Conservation (phyloP, 2,329 filamentous ascomycete species). For the Epichloe sibirici region DNA sequence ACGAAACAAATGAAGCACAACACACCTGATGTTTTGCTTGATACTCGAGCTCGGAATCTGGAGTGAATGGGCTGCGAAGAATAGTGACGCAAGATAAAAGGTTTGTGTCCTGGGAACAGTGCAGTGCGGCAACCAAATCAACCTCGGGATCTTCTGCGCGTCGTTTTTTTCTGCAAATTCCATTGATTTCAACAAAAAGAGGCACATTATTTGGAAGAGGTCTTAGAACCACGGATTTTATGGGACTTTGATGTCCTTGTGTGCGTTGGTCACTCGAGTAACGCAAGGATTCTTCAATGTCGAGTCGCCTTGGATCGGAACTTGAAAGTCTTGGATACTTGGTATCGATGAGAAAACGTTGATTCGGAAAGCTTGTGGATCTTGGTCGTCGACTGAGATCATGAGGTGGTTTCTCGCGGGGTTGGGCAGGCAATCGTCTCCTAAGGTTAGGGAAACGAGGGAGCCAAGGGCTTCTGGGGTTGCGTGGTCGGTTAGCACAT, state of each 20-base stretch:
- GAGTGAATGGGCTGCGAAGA: background rate
- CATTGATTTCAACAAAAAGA: constrained; percentile 14
- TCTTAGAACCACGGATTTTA: background rate
- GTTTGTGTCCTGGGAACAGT: constrained; percentile 2
- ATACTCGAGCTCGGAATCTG: constrained; percentile 1
- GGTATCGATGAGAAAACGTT: constrained; percentile 3
- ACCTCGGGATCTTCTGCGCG: constrained; percentile 18
- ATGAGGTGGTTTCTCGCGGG: background rate
- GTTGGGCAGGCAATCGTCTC: background rate
- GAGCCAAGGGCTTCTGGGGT: constrained; percentile 4
- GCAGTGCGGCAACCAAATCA: constrained; percentile 17
- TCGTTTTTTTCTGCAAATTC: constrained; percentile 18
- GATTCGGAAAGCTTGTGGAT: background rate
- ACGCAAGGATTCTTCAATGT: background rate
- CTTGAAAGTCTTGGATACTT: background rate
- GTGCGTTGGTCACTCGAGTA: background rate
- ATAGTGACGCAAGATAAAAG: constrained; percentile 4
- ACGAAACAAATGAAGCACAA: background rate
- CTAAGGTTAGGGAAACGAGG: constrained; percentile 2
- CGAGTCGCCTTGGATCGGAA: background rate
- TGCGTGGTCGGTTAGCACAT: constrained; percentile 4
- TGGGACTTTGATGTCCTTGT: background rate
- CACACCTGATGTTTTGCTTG: constrained; percentile 2
- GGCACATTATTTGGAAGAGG: background rate
- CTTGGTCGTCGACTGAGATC: background rate